phyloP scores from a whole-genome alignment of 2,329 filamentous ascomycete species.

The Fusarium continuum region DNA sequence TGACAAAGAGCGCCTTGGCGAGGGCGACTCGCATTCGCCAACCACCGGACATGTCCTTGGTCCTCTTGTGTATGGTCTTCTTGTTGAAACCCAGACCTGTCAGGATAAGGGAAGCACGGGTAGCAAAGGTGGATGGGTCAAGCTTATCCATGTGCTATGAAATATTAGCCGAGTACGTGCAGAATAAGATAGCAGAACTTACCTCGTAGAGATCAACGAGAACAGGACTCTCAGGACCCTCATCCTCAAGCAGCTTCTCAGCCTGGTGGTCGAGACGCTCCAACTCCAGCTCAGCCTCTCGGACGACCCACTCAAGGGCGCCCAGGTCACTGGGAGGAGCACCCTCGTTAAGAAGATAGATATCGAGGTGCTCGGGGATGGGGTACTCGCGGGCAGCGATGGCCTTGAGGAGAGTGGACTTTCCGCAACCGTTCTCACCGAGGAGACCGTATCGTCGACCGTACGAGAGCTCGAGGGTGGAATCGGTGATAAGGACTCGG shows the following conservation, averaged over 20 bases:
- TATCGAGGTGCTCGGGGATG: slow-evolving; percentile 95
- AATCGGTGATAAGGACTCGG: slow-evolving; percentile 93
- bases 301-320: slow-evolving; percentile 97
- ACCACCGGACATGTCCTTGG: slow-evolving; percentile 99
- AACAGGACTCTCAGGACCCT: slow-evolving; percentile 89
- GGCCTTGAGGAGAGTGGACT: slow-evolving; percentile 96
- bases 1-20: slow-evolving; percentile 97
- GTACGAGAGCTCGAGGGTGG: slow-evolving; percentile 90
- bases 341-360: slow-evolving; percentile 98
- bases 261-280: slow-evolving; percentile 87
- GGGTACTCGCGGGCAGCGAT: slow-evolving; percentile 95
- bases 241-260: slow-evolving; percentile 88
- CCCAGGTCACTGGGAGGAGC: slow-evolving; percentile 88
- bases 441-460: slow-evolving; percentile 93
- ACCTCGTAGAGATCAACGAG: slow-evolving; percentile 97
- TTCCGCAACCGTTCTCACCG: slow-evolving; percentile 99
- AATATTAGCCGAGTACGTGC: slow-evolving; percentile 28
- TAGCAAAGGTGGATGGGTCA: slow-evolving; percentile 97
- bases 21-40: slow-evolving; percentile 99
- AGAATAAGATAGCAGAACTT: slow-evolving; percentile 49
- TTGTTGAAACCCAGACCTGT: slow-evolving; percentile 99
- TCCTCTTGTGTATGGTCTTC: slow-evolving; percentile 97
- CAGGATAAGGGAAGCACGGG: slow-evolving; percentile 93
- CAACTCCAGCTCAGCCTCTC: slow-evolving; percentile 92
- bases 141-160: slow-evolving; percentile 93